Evolutionary conservation across 345 rosid genomes (phyloP).

Genomic region (Eucalyptus globulus): DNA sequence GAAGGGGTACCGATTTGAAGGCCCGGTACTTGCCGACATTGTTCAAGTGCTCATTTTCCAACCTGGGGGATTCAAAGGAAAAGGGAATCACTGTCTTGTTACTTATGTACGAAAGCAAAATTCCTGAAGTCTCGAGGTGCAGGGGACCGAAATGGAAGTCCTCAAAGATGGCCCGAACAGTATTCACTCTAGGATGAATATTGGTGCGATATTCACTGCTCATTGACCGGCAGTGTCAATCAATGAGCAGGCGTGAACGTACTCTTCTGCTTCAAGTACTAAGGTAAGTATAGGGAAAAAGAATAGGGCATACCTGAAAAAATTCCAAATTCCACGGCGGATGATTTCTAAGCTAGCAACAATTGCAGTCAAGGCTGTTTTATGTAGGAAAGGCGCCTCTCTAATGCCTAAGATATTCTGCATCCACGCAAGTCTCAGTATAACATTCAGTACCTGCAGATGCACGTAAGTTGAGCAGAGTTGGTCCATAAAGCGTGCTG

Average conservation of each 20-base stretch:
- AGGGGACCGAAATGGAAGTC: background rate
- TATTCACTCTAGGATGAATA: background rate
- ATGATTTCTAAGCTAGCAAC: constrained; percentile 62
- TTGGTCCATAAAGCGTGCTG: background rate
- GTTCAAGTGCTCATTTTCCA: background rate
- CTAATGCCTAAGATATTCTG: constrained; percentile 50
- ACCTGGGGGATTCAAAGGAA: background rate
- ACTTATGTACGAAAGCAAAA: background rate
- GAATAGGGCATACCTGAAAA: constrained; percentile 47
- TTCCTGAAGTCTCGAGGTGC: background rate
- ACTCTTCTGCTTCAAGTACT: background rate
- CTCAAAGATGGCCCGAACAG: background rate
- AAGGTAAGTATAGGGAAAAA: background rate
- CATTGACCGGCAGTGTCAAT: background rate
- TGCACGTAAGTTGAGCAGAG: background rate
- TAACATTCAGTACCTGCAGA: constrained; percentile 44
- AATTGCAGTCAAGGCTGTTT: constrained; percentile 37
- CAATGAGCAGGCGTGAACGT: background rate
- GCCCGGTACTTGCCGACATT: background rate
- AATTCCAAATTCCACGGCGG: constrained; percentile 91
- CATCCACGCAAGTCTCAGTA: constrained; percentile 80
- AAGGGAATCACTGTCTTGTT: background rate
- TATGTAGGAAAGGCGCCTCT: constrained; percentile 39
- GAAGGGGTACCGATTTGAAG: background rate
- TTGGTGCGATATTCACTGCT: background rate